Conservation (phyloP, 2,329 filamentous ascomycete genomes). For the Monilinia fructicola region DNA sequence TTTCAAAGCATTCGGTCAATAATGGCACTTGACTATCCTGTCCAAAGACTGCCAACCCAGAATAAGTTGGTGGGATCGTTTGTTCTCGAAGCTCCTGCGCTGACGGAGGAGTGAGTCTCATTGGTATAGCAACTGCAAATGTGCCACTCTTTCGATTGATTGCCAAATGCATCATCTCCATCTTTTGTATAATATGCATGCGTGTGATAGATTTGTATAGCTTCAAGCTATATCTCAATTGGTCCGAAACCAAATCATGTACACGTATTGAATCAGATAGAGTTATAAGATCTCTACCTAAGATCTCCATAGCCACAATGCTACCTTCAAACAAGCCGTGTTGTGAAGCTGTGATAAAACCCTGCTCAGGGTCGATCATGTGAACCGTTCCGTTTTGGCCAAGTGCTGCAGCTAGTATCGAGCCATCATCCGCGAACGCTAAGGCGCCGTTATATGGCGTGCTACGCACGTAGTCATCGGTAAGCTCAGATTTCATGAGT, state of each 20-base stretch:
- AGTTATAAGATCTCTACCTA: slow-evolving; percentile 72
- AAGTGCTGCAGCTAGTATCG: slow-evolving; percentile 70
- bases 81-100: slow-evolving; percentile 27
- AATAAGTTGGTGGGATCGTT: slow-evolving; percentile 47
- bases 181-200: slow-evolving; percentile 41
- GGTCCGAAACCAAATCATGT: slow-evolving; percentile 81
- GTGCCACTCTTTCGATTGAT: slow-evolving; percentile 64
- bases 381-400: slow-evolving; percentile 64
- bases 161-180: slow-evolving; percentile 64
- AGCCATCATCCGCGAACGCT: slow-evolving; percentile 81
- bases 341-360: slow-evolving; percentile 64
- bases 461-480: slow-evolving; percentile 23
- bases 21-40: slow-evolving; percentile 59
- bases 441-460: slow-evolving; percentile 57
- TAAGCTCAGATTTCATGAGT: slow-evolving; percentile 46
- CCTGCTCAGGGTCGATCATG: slow-evolving; percentile 71
- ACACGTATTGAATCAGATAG: slow-evolving; percentile 72
- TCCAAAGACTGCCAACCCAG: slow-evolving; percentile 64
- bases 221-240: slow-evolving; percentile 65
- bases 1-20: slow-evolving; percentile 55
- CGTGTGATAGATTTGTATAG: slow-evolving; percentile 48
- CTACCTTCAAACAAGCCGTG: slow-evolving; percentile 65
- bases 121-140: slow-evolving; percentile 61
- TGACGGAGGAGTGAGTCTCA: slow-evolving; percentile 19
- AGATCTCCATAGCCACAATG: slow-evolving; percentile 66